phyloP scores from a whole-genome alignment of 495 filamentous ascomycete genomes.

The Penicillium atrosanguineum region DNA sequence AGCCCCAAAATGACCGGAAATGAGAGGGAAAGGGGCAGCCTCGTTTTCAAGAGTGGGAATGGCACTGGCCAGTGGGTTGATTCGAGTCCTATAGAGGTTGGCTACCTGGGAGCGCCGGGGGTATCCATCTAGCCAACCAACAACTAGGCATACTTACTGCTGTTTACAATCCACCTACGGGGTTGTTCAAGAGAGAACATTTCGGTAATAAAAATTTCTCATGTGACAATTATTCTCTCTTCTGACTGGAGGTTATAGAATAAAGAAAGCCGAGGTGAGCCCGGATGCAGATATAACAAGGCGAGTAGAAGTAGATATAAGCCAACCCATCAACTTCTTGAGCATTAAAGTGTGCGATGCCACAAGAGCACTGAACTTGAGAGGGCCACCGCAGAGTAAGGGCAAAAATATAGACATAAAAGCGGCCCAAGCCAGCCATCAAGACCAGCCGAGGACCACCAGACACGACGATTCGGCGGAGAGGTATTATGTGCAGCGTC shows the following conservation, averaged over 20 bases:
- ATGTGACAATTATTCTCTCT: conserved; percentile 15
- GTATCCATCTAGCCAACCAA: neutral
- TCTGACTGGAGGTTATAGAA: conserved; percentile 13
- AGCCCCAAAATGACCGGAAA: neutral
- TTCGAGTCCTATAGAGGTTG: neutral
- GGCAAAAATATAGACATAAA: conserved; percentile 18
- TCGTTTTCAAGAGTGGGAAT: neutral
- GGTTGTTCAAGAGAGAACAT: neutral
- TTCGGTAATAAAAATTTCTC: neutral
- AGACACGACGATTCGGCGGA: conserved; percentile 8
- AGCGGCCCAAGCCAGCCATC: conserved; percentile 13
- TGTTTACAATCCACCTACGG: neutral
- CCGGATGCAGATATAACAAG: conserved; percentile 15
- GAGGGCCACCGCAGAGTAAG: conserved; percentile 4
- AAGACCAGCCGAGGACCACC: conserved; percentile 13
- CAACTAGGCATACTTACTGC: neutral
- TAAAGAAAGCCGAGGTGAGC: conserved; percentile 5
- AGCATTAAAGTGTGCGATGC: neutral
- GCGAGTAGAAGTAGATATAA: neutral
- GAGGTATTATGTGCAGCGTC: conserved; percentile 30
- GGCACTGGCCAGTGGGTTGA: neutral
- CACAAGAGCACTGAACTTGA: neutral
- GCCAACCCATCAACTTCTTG: neutral
- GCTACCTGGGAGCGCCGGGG: neutral
- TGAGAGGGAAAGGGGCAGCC: neutral